Conservation (phyloP, 139 green algal species). For the Eudorina sp. region DNA sequence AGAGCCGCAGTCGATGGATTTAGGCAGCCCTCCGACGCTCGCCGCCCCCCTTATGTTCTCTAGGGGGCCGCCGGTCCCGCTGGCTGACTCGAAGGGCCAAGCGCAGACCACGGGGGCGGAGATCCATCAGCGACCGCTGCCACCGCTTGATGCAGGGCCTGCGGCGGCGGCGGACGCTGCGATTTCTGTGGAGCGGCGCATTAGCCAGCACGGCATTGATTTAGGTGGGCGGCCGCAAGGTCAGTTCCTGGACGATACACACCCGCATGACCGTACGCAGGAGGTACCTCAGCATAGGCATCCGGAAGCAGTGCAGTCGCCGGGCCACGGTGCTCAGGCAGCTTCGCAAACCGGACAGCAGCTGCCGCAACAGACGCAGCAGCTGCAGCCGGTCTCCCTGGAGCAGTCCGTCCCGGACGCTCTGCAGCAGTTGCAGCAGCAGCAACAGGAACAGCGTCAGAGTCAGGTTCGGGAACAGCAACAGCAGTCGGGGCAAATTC, state of each 20-base stretch:
- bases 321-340: not conserved
- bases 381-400: not conserved
- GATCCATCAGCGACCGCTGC: not conserved
- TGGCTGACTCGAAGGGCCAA: not conserved
- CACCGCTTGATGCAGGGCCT: not conserved
- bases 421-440: not conserved
- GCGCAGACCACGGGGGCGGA: not conserved
- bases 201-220: not conserved
- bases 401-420: too few species aligned
- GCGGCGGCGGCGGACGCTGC: not conserved
- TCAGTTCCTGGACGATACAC: not conserved
- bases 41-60: not conserved
- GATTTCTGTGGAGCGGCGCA: not conserved
- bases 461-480: too few species aligned
- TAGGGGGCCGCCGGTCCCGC: not conserved
- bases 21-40: not conserved
- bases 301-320: not conserved
- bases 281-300: slow-evolving; percentile 10
- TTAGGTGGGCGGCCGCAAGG: not conserved
- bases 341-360: not conserved
- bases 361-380: not conserved
- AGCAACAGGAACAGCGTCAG: slow-evolving; percentile 10
- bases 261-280: not conserved
- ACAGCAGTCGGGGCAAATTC: not conserved
- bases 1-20: not conserved